Evolutionary conservation across 2,329 filamentous ascomycete genomes (phyloP), one percentile per base, ranked within the genome.

Genomic region (Myriosclerotinia duriaeana): DNA sequence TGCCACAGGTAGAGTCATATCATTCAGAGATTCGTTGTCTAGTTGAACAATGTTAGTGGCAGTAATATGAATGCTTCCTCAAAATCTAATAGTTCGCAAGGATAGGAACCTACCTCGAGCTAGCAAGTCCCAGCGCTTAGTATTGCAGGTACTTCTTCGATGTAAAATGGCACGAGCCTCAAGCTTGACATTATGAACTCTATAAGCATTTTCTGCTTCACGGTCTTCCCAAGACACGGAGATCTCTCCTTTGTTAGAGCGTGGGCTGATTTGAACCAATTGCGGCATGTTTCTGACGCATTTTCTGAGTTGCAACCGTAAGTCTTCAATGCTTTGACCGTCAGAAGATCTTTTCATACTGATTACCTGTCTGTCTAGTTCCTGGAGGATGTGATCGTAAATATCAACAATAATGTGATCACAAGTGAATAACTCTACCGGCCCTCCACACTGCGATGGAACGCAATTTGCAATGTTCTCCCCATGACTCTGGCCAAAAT

Each of bases 401-500:
- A 71, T 30, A 14, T 67, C 40, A 6, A 46, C 44, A 4, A 71
- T 54, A 20, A 72, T 56, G 54, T 71, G 68, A 46, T 69, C 65
- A 22, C 64, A 70, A 15, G 58, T 53, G 42, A 72, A 68, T 5
- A 3, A 26, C 26, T 26, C 26, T 3, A 2, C 26, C 26, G 26
- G 26, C 26, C 26, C 26, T 26, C 3, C 3, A 26, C 2, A 26
- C 26, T 26, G 26, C 26, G 26, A 26, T 26, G 2, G 26, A 26
- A 26, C 2, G 3, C 26, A 26, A 26, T 26, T 26, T 26, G 3
- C 2, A 26, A 26, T 26, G 26, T 26, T 26, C 26, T 26, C 26
- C 26, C 5, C 12, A 59, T 73, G 69, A 26, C 69, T 71, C 3
- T 15, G 12, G 0, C 62, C 2, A 52, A 74, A 74, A 38, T 72